Evolutionary conservation across 2,329 filamentous ascomycete genomes (phyloP).

Genomic region (Ophiocordyceps sinensis): DNA sequence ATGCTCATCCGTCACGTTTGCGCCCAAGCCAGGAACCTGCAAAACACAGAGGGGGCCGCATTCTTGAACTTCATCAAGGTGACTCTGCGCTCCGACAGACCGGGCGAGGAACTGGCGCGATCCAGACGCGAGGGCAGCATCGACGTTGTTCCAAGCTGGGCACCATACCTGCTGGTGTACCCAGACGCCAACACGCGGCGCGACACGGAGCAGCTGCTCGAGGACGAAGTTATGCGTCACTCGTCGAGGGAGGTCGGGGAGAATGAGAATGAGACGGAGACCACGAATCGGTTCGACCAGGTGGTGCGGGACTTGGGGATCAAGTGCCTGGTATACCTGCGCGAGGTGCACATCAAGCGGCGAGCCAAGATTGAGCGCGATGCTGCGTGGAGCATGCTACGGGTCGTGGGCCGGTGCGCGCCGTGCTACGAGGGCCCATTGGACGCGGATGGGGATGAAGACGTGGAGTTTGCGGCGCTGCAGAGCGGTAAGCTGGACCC

Average conservation of each 20-base stretch:
- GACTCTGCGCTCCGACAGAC: conserved; percentile 14
- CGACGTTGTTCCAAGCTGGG: conserved; percentile 28
- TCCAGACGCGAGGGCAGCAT: conserved; percentile 10
- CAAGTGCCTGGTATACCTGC: conserved; percentile 30
- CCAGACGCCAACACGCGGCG: conserved; percentile 26
- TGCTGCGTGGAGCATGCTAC: conserved; percentile 25
- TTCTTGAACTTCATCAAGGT: conserved; percentile 31
- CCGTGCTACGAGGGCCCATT: conserved; percentile 22
- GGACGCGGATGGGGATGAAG: conserved; percentile 15
- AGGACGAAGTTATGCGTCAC: conserved; percentile 25
- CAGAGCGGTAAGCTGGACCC: conserved; percentile 12
- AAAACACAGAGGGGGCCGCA: conserved; percentile 30
- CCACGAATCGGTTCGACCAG: conserved; percentile 5
- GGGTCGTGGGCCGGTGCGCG: conserved; percentile 26
- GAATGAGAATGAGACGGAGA: conserved; percentile 13
- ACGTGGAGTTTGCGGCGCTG: conserved; percentile 12
- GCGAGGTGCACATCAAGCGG: conserved; percentile 29
- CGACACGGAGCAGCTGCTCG: conserved; percentile 28
- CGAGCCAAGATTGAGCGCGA: conserved; percentile 26
- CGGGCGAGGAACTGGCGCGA: conserved; percentile 10
- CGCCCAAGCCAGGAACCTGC: conserved; percentile 26
- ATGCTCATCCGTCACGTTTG: conserved; percentile 28
- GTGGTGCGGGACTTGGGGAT: conserved; percentile 26
- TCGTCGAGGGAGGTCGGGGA: conserved; percentile 10
- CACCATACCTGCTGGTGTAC: conserved; percentile 33